Base-by-base conservation (phyloP, 805 yeast genomes). In the Candida sithepensis region DNA sequence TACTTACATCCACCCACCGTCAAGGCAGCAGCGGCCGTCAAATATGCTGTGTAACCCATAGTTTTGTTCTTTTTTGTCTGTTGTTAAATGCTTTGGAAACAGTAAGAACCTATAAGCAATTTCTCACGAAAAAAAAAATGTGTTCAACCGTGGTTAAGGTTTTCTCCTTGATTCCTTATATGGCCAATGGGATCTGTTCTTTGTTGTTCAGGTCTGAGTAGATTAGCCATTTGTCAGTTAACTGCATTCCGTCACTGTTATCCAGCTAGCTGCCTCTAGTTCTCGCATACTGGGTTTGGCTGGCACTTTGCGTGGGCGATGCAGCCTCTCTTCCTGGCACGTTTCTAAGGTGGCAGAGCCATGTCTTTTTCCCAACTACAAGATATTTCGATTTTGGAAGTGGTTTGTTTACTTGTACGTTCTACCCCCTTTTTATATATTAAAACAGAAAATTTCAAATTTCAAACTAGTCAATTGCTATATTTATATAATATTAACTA, bases 1-100 rank as follows among this genome's bases (percentile, higher is more conserved):
- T 19, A 42, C 44, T 42, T 42, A 42, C 44, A 68, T 43, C 70
- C 69, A 42, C 72, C 73, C 37, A 69, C 70, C 18, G 64, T 56
- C 26, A 59, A 49, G 34, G 65, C 58, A 5, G 68, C 68, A 30
- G 60, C 50, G 40, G 63, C 30, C 18, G 62, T 50, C 44, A 63
- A 51, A 34, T 58, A 60, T 42, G 66, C 61, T 22, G 38, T 34
- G 20, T n/a, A 34, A 18, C 38, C 38, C 38, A 34, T 34, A 34
- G 7, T 34, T n/a, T n/a, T n/a, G n/a, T n/a, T n/a, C n/a, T n/a
- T n/a, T n/a, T n/a, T n/a, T n/a, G n/a, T n/a, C n/a, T n/a, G n/a
- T n/a, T n/a, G n/a, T n/a, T n/a, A n/a, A n/a, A 4, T 30, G 14
- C 4, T 30, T 12, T 30, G 4, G 34, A 6, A 30, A 30, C 14